phyloP scores from a whole-genome alignment of 805 yeast species.

The Ogataea wickerhamii region DNA sequence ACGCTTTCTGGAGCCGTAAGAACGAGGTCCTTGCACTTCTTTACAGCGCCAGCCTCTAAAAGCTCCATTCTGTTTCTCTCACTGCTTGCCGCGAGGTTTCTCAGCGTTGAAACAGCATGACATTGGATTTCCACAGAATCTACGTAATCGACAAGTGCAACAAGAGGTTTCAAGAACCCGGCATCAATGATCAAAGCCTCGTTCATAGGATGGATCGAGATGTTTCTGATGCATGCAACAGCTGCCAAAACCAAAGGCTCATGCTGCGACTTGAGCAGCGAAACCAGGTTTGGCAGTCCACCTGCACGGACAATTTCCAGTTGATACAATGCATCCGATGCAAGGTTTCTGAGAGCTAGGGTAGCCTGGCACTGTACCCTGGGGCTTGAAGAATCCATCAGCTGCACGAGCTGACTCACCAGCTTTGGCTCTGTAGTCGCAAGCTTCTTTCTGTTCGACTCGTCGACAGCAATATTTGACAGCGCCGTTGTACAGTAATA shows the following conservation, averaged over 20 bases:
- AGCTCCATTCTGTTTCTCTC: slow-evolving; percentile 90
- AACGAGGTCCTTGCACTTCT: slow-evolving; percentile 85
- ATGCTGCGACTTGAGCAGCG: slow-evolving; percentile 80
- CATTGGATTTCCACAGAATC: slow-evolving; percentile 97
- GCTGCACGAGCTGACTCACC: slow-evolving; percentile 78
- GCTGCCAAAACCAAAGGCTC: slow-evolving; percentile 93
- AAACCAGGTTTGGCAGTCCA: slow-evolving; percentile 91
- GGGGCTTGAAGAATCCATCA: slow-evolving; percentile 92
- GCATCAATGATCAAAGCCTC: slow-evolving; percentile 96
- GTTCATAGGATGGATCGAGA: slow-evolving; percentile 93
- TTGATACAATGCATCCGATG: slow-evolving; percentile 94
- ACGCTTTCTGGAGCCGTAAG: slow-evolving; percentile 84
- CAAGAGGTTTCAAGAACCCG: slow-evolving; percentile 90
- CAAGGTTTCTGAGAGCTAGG: slow-evolving; percentile 89
- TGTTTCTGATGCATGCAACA: slow-evolving; percentile 96
- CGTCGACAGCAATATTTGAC: slow-evolving; percentile 96
- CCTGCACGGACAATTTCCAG: slow-evolving; percentile 93
- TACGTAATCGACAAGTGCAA: slow-evolving; percentile 72
- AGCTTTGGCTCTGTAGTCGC: slow-evolving; percentile 91
- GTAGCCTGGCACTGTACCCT: slow-evolving; percentile 99
- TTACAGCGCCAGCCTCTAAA: slow-evolving; percentile 92
- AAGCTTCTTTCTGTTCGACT: slow-evolving; percentile 79
- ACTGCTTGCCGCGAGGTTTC: slow-evolving; percentile 93
- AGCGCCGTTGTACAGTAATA: slow-evolving; percentile 97
- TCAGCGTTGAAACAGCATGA: slow-evolving; percentile 92